Percentiles rank a stretch among this genome's conserved stretches.
These are phyloP conservation scores for Leccinum fibrillosum DNA, from an alignment of 768 basidiomycete species.

Conservation along the genomic window DNA sequence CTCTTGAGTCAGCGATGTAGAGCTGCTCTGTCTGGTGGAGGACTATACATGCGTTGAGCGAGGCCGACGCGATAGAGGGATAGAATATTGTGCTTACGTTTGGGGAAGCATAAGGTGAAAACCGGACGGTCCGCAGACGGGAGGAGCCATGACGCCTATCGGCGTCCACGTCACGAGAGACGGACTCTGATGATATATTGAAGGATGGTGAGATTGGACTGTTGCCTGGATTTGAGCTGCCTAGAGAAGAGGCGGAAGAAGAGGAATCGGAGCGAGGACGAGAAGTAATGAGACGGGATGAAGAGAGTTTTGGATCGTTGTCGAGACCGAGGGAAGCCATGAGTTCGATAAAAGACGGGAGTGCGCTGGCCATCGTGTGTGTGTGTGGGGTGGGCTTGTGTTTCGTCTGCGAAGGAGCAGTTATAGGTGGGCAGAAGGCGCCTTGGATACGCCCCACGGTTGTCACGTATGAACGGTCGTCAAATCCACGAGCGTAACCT, in stretches of 20 bases:
- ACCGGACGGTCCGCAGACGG: constrained; percentile 28
- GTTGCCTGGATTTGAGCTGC: constrained; percentile 33
- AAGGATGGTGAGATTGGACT: constrained; percentile 35
- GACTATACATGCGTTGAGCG: constrained; percentile 29
- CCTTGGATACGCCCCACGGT: constrained; percentile 38
- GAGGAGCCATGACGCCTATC: constrained; percentile 28
- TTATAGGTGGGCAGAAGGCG: constrained; percentile 24
- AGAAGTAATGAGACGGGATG: constrained; percentile 23
- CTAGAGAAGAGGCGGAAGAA: constrained; percentile 43
- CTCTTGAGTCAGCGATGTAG: constrained; percentile 37
- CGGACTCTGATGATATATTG: constrained; percentile 31
- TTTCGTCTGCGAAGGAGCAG: constrained; percentile 10
- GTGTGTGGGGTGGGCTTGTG: background rate
- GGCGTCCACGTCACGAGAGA: constrained; percentile 26
- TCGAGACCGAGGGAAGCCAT: constrained; percentile 81
- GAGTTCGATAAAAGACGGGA: constrained; percentile 86
- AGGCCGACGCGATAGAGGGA: background rate
- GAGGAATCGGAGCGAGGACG: constrained; percentile 42
- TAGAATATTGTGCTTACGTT: constrained; percentile 17
- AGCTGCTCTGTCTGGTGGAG: constrained; percentile 43
- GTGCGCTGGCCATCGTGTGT: constrained; percentile 46
- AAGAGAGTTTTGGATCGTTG: constrained; percentile 35
- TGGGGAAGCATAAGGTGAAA: constrained; percentile 30
- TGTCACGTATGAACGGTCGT: constrained; percentile 34
- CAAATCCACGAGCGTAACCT: constrained; percentile 25